Conservation (phyloP, 116 monocot genomes). For the Thalassia testudinum region DNA sequence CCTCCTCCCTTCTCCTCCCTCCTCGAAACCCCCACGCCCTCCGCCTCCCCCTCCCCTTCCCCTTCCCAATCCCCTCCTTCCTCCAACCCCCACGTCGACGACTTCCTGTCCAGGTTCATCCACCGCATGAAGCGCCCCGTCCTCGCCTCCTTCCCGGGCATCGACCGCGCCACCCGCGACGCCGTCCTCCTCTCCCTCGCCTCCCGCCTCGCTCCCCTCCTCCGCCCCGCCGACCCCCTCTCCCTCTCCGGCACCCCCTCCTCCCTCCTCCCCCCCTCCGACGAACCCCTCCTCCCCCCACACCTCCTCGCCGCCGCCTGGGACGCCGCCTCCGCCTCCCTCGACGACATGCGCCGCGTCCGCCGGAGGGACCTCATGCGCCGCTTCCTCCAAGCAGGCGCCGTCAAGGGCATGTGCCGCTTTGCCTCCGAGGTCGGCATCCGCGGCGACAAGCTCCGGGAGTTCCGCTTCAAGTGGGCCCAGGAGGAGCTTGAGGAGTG, state of each 20-base stretch:
- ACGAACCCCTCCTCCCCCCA: constrained; percentile 42
- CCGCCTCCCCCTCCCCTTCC: not conserved
- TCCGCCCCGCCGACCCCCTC: not conserved
- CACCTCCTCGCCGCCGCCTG: constrained; percentile 57
- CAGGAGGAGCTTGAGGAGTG: constrained; percentile 67
- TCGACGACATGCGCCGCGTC: constrained; percentile 52
- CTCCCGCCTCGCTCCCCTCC: constrained; percentile 18
- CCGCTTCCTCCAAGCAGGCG: constrained; percentile 62
- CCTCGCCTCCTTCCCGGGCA: constrained; percentile 37
- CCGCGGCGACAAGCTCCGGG: constrained; percentile 50
- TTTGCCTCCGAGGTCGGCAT: constrained; percentile 74
- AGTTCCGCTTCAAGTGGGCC: constrained; percentile 90
- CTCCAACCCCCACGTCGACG: constrained; percentile 23
- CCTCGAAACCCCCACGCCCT: not conserved
- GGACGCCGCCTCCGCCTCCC: constrained; percentile 37
- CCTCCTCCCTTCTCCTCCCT: not conserved
- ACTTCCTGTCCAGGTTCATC: constrained; percentile 85
- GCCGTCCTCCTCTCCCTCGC: constrained; percentile 71
- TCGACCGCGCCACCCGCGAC: constrained; percentile 29
- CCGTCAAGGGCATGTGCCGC: constrained; percentile 82
- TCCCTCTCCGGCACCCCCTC: not conserved
- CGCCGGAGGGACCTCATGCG: constrained; percentile 48
- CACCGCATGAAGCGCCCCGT: constrained; percentile 40
- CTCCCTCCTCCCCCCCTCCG: constrained; percentile 2
- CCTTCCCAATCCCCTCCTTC: not conserved